Evolutionary conservation across 805 yeast genomes (phyloP), one percentile per base, ranked within the genome.

Genomic region (Metschnikowia dekortorum): DNA sequence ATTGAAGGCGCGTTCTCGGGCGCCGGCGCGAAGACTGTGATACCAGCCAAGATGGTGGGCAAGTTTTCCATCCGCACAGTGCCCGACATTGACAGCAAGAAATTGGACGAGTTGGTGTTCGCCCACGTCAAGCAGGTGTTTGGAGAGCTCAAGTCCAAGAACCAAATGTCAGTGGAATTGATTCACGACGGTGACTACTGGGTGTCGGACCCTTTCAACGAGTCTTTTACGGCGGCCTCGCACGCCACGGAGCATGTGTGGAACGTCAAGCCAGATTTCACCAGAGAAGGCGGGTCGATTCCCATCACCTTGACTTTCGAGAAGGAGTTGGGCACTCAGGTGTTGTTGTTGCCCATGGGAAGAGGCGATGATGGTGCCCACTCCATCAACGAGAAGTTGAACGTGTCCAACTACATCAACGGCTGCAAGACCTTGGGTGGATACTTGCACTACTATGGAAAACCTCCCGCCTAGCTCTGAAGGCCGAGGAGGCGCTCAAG

Each of bases 301-400:
- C 99, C 99, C 57, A 91, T 94, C 68, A 92, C 99, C 22, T 72
- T 94, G 59, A 86, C 96, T 34, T 94, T 94, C 72, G 97, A 94
- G 75, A 79, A 90, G 62, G 84, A 83, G 66, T 79, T 94, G 63
- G 84, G 87, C 61, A 87, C 95, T 26, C 84, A 84, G 55, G 98
- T 91, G 33, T 76, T 94, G 56, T 77, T 94, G 63, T 81, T 94
- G 61, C 99, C 99, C 56, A 87, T 94, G 87, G 99, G 99, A 57
- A 86, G 95, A 73, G 99, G 99, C 59, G 97, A 94, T 68, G 99
- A 94, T 65, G 99, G 99, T 61, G 99, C 99, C 43, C 99, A 94
- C 70, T 89, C 97, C 22, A 90, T 94, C 63, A 94, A 94, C 67
- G 99, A 94, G 75, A 94, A 94, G 76, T 74, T 94, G 61, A 87